Conservation (phyloP, 768 basidiomycete species). For the Leucocoprinus sp. region DNA sequence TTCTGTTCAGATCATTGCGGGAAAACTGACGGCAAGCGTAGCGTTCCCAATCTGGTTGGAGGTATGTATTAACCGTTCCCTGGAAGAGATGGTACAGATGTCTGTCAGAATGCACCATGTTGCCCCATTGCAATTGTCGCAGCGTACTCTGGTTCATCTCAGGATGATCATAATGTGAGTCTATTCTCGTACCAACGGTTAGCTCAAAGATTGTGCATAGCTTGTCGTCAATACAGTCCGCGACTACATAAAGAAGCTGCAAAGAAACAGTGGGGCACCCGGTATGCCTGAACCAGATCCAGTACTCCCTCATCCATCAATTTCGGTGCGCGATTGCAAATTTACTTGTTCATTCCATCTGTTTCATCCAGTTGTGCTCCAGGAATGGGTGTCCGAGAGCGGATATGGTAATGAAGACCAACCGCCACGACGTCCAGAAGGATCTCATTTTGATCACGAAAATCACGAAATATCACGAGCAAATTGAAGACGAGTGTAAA, state of each 20-base stretch:
- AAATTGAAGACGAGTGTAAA: neutral
- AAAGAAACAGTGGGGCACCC: conserved; percentile 26
- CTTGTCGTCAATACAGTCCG: conserved; percentile 56
- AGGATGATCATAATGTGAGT: conserved; percentile 72
- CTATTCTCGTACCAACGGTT: neutral
- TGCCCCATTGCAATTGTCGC: conserved; percentile 75
- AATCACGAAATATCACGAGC: conserved; percentile 1
- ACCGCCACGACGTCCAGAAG: neutral
- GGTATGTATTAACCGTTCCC: conserved; percentile 28
- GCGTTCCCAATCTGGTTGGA: conserved; percentile 85
- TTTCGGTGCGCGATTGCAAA: conserved; percentile 17
- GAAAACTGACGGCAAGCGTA: conserved; percentile 20
- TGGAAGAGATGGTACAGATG: neutral
- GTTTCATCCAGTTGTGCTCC: neutral
- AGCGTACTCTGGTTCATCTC: conserved; percentile 74
- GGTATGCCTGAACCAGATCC: conserved; percentile 25
- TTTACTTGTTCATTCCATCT: neutral
- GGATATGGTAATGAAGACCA: neutral
- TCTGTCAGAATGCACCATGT: conserved; percentile 63
- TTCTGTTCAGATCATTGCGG: neutral
- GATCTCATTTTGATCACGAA: neutral
- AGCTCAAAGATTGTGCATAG: conserved; percentile 28
- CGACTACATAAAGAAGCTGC: conserved; percentile 62
- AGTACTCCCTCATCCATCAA: conserved; percentile 19
- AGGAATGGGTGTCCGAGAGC: conserved; percentile 9